Percentiles rank a stretch among this genome's conserved stretches.
Evolutionary conservation across 306 rosid species (phyloP).

Genomic region (Fragaria vesca): DNA sequence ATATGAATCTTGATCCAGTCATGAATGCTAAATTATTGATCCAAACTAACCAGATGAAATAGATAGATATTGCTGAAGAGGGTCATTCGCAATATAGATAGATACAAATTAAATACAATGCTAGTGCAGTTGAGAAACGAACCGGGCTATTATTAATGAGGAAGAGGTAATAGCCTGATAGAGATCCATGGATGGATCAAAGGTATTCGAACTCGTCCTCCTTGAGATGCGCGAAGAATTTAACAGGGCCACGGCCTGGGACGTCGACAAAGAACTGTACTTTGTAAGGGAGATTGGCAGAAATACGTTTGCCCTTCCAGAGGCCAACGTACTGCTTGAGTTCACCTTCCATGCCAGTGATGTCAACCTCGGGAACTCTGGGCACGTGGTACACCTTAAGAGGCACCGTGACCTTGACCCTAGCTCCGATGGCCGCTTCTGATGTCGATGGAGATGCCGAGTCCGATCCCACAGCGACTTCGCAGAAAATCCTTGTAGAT

Average conservation of each 20-base stretch:
- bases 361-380: conserved; percentile 62
- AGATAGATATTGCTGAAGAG: not conserved
- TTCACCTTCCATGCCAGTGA: conserved; percentile 70
- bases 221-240: conserved; percentile 87
- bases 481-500: conserved; percentile 36
- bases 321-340: conserved; percentile 75
- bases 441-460: conserved; percentile 32
- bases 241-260: conserved; percentile 72
- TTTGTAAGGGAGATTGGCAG: conserved; percentile 86
- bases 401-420: conserved; percentile 75
- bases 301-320: conserved; percentile 87
- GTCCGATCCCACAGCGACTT: conserved; percentile 44
- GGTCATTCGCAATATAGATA: not conserved
- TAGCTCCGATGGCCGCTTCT: conserved; percentile 51
- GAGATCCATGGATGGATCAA: conserved; percentile 3
- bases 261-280: conserved; percentile 63
- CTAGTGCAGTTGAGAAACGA: conserved; percentile 9
- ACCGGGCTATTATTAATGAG: conserved; percentile 1
- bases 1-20: conserved; percentile 3
- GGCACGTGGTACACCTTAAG: conserved; percentile 87
- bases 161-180: conserved; percentile 8
- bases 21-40: not conserved
- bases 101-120: not conserved
- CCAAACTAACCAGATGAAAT: not conserved
- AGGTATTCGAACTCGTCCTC: conserved; percentile 83